phyloP scores from a whole-genome alignment of 176 grass and related monocot species.

The Themeda triandra region DNA sequence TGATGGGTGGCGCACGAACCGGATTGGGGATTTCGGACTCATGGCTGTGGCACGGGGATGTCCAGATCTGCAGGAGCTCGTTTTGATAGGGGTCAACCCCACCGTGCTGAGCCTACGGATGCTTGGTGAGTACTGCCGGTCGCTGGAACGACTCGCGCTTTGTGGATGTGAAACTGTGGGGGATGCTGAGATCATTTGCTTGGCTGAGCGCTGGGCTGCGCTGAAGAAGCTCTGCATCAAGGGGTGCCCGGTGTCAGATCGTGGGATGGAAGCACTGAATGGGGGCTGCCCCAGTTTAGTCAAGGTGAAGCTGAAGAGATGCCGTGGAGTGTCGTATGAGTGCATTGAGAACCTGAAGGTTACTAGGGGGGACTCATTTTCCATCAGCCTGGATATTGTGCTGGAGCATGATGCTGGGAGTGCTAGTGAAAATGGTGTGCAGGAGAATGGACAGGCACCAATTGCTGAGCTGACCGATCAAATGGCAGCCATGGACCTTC shows the following conservation, averaged over 20 bases:
- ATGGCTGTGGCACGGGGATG: constrained; percentile 63
- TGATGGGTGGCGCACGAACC: constrained; percentile 87
- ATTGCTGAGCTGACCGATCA: constrained; percentile 39
- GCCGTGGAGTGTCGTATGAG: constrained; percentile 61
- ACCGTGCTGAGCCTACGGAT: constrained; percentile 63
- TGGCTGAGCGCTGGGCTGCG: constrained; percentile 66
- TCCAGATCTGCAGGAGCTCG: constrained; percentile 74
- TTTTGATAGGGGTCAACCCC: constrained; percentile 85
- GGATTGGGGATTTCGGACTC: constrained; percentile 78
- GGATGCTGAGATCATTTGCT: constrained; percentile 84
- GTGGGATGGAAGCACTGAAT: constrained; percentile 76
- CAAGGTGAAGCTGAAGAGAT: constrained; percentile 97
- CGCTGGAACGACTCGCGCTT: constrained; percentile 77
- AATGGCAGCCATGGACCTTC: constrained; percentile 37
- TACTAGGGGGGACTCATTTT: constrained; percentile 47
- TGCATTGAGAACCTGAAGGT: constrained; percentile 60
- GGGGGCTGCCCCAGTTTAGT: constrained; percentile 78
- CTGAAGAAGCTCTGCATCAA: constrained; percentile 99
- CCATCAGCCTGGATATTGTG: constrained; percentile 52
- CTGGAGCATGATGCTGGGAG: constrained; percentile 48
- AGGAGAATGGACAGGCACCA: constrained; percentile 36
- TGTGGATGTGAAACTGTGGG: constrained; percentile 87
- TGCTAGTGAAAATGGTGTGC: constrained; percentile 41
- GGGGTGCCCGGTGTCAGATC: constrained; percentile 81
- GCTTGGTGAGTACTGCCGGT: constrained; percentile 68